Conservation (phyloP, 129 eudicot genomes). For the Flaveria robusta region DNA sequence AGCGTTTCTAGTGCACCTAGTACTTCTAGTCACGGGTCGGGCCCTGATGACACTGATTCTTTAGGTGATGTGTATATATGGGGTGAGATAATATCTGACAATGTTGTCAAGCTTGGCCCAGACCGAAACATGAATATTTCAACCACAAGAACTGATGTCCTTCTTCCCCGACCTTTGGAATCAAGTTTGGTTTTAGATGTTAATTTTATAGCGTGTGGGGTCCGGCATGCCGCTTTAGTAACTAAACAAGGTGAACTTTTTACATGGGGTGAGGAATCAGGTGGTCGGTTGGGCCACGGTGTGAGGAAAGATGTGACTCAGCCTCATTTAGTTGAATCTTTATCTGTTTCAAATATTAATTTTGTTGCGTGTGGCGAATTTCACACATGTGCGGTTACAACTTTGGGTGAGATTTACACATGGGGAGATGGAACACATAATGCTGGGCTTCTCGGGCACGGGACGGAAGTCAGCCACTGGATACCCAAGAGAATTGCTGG, state of each 20-base stretch:
- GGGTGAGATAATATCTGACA: slow-evolving; percentile 92
- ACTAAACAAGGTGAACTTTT: slow-evolving; percentile 89
- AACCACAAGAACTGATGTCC: slow-evolving; percentile 65
- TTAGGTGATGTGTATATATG: slow-evolving; percentile 91
- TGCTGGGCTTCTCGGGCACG: slow-evolving; percentile 92
- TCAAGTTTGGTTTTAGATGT: slow-evolving; percentile 82
- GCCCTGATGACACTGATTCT: slow-evolving; percentile 80
- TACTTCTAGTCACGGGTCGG: slow-evolving; percentile 94
- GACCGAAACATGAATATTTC: slow-evolving; percentile 48
- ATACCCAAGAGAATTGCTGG: slow-evolving; percentile 83
- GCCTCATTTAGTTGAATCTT: slow-evolving; percentile 75
- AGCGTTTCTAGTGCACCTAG: slow-evolving; percentile 96
- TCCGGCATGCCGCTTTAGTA: slow-evolving; percentile 78
- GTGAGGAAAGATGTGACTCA: slow-evolving; percentile 72
- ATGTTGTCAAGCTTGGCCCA: slow-evolving; percentile 53
- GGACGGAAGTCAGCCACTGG: slow-evolving; percentile 90
- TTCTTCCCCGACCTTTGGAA: slow-evolving; percentile 79
- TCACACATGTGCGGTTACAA: slow-evolving; percentile 85
- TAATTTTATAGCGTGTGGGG: slow-evolving; percentile 84
- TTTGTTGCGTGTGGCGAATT: slow-evolving; percentile 94
- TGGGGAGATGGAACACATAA: slow-evolving; percentile 97
- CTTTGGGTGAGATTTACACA: slow-evolving; percentile 75
- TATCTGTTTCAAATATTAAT: slow-evolving; percentile 56
- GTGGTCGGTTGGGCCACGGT: slow-evolving; percentile 95
- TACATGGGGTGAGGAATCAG: slow-evolving; percentile 97